Base-by-base conservation (phyloP, 2,329 filamentous ascomycete genomes). In the Thelonectria blattea region DNA sequence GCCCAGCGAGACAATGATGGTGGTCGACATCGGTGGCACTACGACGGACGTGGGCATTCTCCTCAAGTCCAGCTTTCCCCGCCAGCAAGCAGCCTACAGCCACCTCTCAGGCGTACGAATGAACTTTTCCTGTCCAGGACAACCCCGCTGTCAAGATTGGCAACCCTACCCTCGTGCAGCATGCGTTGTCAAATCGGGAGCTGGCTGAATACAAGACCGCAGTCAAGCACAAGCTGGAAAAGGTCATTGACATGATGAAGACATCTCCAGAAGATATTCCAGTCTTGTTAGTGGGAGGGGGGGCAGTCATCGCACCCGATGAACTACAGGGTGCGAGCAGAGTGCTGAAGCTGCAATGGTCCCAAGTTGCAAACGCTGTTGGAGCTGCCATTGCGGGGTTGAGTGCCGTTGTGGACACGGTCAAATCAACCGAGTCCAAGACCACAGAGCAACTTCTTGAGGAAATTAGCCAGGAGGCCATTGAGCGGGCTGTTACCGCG, bases 1-100 rank as follows among this genome's bases (percentile, higher is more conserved):
- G n/a, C 55, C 69, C 18, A 70, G 73, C 2, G 74, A 80, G 56
- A 73, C 76, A 0, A 74, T 81, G 65, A 84, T 89, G 76, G 87
- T 90, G 0, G 83, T 89, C 2, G 88, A 90, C 66, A 84, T 90
- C 54, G 88, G 88, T 0, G 87, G 88, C 3, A 90, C 88, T 0
- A 90, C 87, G 0, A 84, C 86, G 0, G 88, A 90, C 64, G 84
- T 88, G 11, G 86, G 88, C 0, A 72, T 88, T 0, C 72, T 90
- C 3, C 78, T 87, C 7, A 78, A 82, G 0, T 88, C 83, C 50
- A 87, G 88, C 0, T 87, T 90, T 51, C 88, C 88, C 0, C 79
- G 86, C 32, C 85, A 88, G 70, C 82, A 85, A 51, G 83, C 86
- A 5, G 85, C 86, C 0, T 89, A 86, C 62, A 87, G 83, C 34